Base-by-base conservation (phyloP, 2,329 filamentous ascomycete genomes). In the Neurospora sp. region DNA sequence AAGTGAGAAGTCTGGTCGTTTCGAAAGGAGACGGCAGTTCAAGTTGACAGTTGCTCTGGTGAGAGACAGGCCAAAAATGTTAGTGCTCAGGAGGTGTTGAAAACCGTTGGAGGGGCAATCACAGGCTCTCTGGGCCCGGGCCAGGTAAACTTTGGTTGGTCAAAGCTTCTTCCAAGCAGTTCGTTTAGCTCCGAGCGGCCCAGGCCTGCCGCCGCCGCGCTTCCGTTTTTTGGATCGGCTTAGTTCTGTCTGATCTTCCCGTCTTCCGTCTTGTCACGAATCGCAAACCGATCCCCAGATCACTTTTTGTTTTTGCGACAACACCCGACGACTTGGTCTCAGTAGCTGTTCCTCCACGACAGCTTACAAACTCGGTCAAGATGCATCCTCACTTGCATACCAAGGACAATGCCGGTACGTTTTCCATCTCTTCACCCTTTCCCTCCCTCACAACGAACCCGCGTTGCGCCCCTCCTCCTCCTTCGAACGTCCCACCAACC, bases 301-400 rank as follows among this genome's bases (percentile, higher is more conserved):
- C n/a, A 33, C 2, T 2, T 10, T 23, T 23, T 23, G 43, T 6
- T 23, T 23, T 52, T 28, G 43, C 43, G 43, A 52, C 43, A 28
- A 28, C 43, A 28, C 11, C 43, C 15, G 2, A 33, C 11, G 2
- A 0, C 19, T 38, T 46, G n/a, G 33, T 38, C 19, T 17, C 38
- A 15, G 10, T 36, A 67, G 19, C 23, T 36, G n/a, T 28, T 23
- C 23, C 36, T 12, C 5, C 38, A 8, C 12, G 38, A 28, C 19
- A 38, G 37, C 41, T 17, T 11, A 36, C 10, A 28, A 46, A 19
- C n/a, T 19, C 11, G 37, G 37, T 67, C 66, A 87, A 76, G 65
- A 99, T 99, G 96, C 96, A 99, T 92, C 96, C 96, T 69, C 95
- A 97, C 83, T 84, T 99, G 2, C 94, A 98, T 79, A 97, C 93